Percentiles rank a stretch among this genome's conserved stretches.
Conservation (phyloP, 441 rosid genomes). For the Daphne laureola region DNA sequence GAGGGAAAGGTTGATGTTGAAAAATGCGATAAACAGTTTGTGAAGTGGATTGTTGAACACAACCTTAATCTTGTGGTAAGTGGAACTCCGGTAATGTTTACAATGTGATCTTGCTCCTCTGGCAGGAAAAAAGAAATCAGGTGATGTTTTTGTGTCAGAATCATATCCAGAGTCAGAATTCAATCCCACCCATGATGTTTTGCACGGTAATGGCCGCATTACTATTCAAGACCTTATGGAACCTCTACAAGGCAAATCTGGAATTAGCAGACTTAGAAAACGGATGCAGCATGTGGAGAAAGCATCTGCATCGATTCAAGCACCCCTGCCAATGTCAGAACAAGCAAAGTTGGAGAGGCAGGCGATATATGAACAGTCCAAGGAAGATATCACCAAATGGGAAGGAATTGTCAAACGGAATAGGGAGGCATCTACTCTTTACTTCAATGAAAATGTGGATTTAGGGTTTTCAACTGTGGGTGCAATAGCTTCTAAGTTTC, state of each 20-base stretch:
- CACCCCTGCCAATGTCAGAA: slow-evolving; percentile 67
- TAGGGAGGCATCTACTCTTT: slow-evolving; percentile 76
- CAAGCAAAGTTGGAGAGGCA: slow-evolving; percentile 71
- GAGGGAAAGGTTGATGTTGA: no score
- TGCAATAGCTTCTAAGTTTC: slow-evolving; percentile 86
- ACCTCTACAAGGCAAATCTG: slow-evolving; percentile 58
- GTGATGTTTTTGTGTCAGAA: slow-evolving; percentile 47
- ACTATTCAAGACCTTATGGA: slow-evolving; percentile 59
- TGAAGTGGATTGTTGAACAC: no score
- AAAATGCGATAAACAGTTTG: no score
- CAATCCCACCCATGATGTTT: slow-evolving; percentile 73
- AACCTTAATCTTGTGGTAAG: no score
- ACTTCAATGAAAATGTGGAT: slow-evolving; percentile 62
- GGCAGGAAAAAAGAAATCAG: slow-evolving; percentile 56
- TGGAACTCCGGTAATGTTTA: neutral
- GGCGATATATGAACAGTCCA: slow-evolving; percentile 47
- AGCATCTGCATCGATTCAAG: slow-evolving; percentile 49
- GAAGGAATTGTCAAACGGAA: slow-evolving; percentile 71
- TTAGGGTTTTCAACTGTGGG: slow-evolving; percentile 83
- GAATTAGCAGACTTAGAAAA: slow-evolving; percentile 47
- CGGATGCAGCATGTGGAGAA: slow-evolving; percentile 38
- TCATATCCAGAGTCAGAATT: slow-evolving; percentile 85
- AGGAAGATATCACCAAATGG: slow-evolving; percentile 68
- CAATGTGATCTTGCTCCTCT: slow-evolving; percentile 7
- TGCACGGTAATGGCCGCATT: slow-evolving; percentile 56